Percentiles rank a stretch among this genome's conserved stretches.
Evolutionary conservation across 371 early-diverging fungal species (phyloP).

Genomic region (Apophysomyces sp.): DNA sequence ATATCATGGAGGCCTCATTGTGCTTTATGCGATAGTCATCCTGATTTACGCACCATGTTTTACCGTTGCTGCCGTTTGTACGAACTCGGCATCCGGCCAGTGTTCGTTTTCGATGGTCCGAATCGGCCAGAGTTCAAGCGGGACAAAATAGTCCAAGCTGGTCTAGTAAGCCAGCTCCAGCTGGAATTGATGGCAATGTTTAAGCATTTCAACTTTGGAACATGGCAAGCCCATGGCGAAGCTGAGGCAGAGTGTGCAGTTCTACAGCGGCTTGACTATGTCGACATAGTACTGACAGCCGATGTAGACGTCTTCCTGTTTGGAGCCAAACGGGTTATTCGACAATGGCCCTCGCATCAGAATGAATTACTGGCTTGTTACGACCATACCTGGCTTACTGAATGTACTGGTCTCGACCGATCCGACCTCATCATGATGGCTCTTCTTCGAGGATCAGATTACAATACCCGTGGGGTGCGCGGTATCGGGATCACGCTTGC

Average conservation of each 20-base stretch:
- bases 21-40: conserved; percentile 8
- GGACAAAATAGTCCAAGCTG: conserved; percentile 17
- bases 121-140: conserved; percentile 31
- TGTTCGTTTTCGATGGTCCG: conserved; percentile 46
- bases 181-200: background rate
- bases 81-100: conserved; percentile 35
- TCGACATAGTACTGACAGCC: conserved; percentile 36
- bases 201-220: conserved; percentile 21
- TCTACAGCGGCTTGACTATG: conserved; percentile 29
- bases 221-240: conserved; percentile 42
- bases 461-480: conserved; percentile 22
- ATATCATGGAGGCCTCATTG: background rate
- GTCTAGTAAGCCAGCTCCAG: conserved; percentile 13
- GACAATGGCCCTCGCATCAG: conserved; percentile 26
- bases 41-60: conserved; percentile 28
- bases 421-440: conserved; percentile 45
- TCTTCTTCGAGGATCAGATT: conserved; percentile 36
- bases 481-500: conserved; percentile 30
- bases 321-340: conserved; percentile 34
- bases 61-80: conserved; percentile 31
- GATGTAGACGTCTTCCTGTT: conserved; percentile 42
- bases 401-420: conserved; percentile 22
- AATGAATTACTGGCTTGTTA: conserved; percentile 17
- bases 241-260: conserved; percentile 49
- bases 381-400: conserved; percentile 25